phyloP scores from a whole-genome alignment of 148 eudicot genomes.

The Nepenthes gracilis region DNA sequence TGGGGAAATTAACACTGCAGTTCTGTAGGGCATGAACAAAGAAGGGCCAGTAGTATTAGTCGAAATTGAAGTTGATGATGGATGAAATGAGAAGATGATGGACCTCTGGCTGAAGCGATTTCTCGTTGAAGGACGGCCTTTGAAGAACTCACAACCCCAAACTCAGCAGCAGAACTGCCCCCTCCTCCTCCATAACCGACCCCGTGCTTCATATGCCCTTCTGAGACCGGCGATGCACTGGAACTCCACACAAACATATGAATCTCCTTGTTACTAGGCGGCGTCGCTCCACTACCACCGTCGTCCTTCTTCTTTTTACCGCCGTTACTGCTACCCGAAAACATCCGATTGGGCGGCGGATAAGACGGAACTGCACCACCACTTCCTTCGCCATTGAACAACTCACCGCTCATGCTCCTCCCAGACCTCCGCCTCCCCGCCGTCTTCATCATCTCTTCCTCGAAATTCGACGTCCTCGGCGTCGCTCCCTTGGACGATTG shows the following conservation, averaged over 20 bases:
- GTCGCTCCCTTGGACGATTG: constrained; percentile 90
- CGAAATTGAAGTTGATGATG: too few relatives aligned
- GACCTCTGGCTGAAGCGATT: constrained; percentile 66
- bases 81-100: too few relatives aligned
- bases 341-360: constrained; percentile 85
- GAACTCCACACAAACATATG: constrained; percentile 99
- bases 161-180: constrained; percentile 5
- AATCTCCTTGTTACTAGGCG: constrained; percentile 49
- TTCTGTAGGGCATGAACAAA: too few relatives aligned
- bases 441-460: constrained; percentile 49
- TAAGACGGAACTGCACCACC: constrained; percentile 29
- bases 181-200: constrained; percentile 7
- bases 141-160: constrained; percentile 43
- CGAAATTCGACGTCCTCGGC: constrained; percentile 82
- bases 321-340: constrained; percentile 20
- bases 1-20: too few relatives aligned
- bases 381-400: constrained; percentile 14
- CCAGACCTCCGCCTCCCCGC: constrained; percentile 37
- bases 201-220: constrained; percentile 35
- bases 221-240: constrained; percentile 83
- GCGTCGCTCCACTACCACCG: constrained; percentile 14
- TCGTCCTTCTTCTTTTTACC: constrained; percentile 30
- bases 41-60: too few relatives aligned
- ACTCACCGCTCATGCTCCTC: constrained; percentile 79
- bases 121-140: constrained; percentile 59